Conservation (phyloP, 148 eudicot genomes). For the Limonium bicolor region DNA sequence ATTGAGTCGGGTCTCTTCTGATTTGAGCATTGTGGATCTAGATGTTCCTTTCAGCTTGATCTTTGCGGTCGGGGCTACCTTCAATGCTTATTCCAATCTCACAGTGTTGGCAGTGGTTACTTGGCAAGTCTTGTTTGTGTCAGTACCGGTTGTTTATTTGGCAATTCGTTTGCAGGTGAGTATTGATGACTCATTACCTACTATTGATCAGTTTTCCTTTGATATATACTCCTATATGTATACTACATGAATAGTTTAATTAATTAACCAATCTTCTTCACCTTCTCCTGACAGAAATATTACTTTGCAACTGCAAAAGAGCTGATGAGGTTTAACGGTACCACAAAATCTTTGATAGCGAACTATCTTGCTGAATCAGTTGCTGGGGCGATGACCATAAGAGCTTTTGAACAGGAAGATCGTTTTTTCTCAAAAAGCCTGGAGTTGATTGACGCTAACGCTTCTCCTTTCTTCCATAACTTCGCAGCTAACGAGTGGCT, state of each 20-base stretch:
- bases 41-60: constrained; percentile 62
- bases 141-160: constrained; percentile 53
- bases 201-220: no score
- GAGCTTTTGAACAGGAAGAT: constrained; percentile 81
- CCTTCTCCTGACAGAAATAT: constrained; percentile 80
- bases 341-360: constrained; percentile 78
- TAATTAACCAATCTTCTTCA: no score
- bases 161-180: constrained; percentile 70
- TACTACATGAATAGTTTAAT: no score
- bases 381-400: constrained; percentile 69
- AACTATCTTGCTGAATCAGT: constrained; percentile 84
- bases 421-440: constrained; percentile 71
- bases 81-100: constrained; percentile 40
- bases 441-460: constrained; percentile 65
- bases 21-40: constrained; percentile 76
- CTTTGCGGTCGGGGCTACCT: constrained; percentile 44
- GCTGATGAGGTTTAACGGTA: constrained; percentile 86
- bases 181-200: no score
- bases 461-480: constrained; percentile 66
- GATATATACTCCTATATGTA: no score
- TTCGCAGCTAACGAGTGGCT: constrained; percentile 88
- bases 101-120: constrained; percentile 60
- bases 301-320: constrained; percentile 72
- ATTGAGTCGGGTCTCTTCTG: constrained; percentile 71
- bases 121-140: constrained; percentile 85